These are phyloP conservation scores for Aspergillus chevalieri DNA, from an alignment of 2,329 filamentous ascomycete species.

Conservation along the genomic window DNA sequence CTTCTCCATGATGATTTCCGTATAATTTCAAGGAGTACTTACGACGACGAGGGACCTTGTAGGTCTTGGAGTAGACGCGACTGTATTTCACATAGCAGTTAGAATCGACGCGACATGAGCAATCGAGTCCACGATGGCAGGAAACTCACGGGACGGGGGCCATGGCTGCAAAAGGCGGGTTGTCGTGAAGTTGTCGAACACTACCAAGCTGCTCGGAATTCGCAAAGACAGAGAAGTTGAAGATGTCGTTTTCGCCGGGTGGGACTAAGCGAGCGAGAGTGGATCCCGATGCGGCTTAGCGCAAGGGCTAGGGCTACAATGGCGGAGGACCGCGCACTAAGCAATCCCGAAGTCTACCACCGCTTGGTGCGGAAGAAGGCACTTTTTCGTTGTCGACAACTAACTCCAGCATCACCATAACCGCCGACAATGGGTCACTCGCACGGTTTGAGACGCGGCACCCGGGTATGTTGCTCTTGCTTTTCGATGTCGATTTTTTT, in stretches of 20 bases:
- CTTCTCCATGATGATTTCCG: not conserved
- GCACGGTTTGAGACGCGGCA: constrained; percentile 79
- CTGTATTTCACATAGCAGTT: constrained; percentile 24
- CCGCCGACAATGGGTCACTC: constrained; percentile 74
- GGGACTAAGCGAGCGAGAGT: constrained; percentile 18
- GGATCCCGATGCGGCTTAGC: constrained; percentile 15
- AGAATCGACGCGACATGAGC: constrained; percentile 31
- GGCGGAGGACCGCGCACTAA: constrained; percentile 21
- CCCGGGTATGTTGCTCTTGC: constrained; percentile 58
- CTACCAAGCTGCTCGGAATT: constrained; percentile 20
- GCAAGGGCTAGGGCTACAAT: constrained; percentile 17
- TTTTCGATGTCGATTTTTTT: constrained; percentile 1
- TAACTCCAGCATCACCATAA: constrained; percentile 41
- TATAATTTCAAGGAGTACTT: constrained; percentile 30
- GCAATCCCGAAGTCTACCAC: constrained; percentile 16
- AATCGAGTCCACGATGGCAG: not conserved
- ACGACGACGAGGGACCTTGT: constrained; percentile 92
- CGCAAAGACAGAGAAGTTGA: constrained; percentile 14
- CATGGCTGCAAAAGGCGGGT: constrained; percentile 36
- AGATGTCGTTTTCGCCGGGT: constrained; percentile 13
- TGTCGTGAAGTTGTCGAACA: constrained; percentile 33
- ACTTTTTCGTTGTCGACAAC: constrained; percentile 32
- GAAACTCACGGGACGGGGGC: constrained; percentile 39
- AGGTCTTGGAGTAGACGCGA: constrained; percentile 95
- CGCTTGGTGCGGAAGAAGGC: constrained; percentile 18